Base-by-base conservation (phyloP, 345 rosid genomes). In the Noccaea bulbosa region DNA sequence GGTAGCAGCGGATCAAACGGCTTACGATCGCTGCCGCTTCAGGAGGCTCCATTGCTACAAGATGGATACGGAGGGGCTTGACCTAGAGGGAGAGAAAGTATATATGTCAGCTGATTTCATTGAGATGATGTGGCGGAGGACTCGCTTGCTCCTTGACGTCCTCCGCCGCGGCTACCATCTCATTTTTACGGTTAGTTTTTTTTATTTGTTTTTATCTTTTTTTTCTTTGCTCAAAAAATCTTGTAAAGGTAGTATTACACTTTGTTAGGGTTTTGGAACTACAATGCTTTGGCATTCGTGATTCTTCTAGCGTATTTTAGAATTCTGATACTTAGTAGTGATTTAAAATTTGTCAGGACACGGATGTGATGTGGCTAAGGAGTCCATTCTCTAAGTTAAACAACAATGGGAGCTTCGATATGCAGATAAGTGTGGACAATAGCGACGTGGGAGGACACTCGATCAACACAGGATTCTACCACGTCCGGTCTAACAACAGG, bases 71-170 rank as follows among this genome's bases (percentile, higher is more conserved):
- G 83, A 76, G 0, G 95, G 85, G 34, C 75, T 78, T 20, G 85
- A 73, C 80, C 70, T 77, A 48, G 62, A 45, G 2, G 77, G 70
- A 15, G 98, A 92, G 82, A 78, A 83, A 62, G 63, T 85, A 7
- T 93, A 70, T 78, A 93, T 88, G 97, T 82, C 97, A 0, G 33
- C 46, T 1, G 97, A 81, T 12, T 93, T 88, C 61, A 75, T 88
- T 33, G 81, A 78, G 79, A 87, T 93, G 98, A 90, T 88, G 97
- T 90, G 98, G 97, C 72, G 82, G 1, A 80, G 98, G 41, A 90
- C 95, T 15, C 64, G 46, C 5, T 81, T 93, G 7, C 87, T 93
- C 38, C 58, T 78, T 3, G 82, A 85, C 4, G 88, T 93, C 3
- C 93, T 93, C 30, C 67, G 47, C 11, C 83, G 79, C 32, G 98